Evolutionary conservation across 1,139 yeast species (phyloP), one percentile per base, ranked within the genome.

Genomic region (Yamadazyma jaroonii): DNA sequence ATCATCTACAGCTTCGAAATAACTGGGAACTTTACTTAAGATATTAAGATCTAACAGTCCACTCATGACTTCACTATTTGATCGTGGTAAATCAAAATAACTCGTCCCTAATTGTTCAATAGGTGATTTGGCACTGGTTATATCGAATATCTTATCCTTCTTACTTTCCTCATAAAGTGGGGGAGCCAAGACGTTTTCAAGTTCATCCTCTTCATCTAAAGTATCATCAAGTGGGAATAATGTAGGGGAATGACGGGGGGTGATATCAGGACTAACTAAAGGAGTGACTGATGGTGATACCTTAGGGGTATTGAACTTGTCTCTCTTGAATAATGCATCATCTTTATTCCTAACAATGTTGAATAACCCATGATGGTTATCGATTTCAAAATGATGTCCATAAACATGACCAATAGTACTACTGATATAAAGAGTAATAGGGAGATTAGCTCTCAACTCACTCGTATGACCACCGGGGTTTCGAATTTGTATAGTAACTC

Each of bases 391-490:
- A 40, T 68, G 74, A 31, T 77, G 60, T 0, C 83, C 85, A 23
- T 65, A 55, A 31, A 78, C 72, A 28, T 64, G 64, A 4, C 81
- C 80, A 15, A 57, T 41, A 34, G 67, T 67, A 3, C 84, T 77
- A 36, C 81, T 77, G 7, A 80, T 64, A 51, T 79, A 84, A 6
- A 84, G 55, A 27, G 64, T 67, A 2, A 84, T 65, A 0, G 90
- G 89, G 35, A 84, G 59, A 32, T 83, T 79, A 3, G 89, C 86
- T 32, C 87, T 62, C 23, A 83, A 59, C 57, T 84, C 90, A 42
- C 85, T 79, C 6, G 75, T 66, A 51, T 80, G 85, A 2, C 87
- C 86, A 43, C 74, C 79, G 2, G 76, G 65, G 51, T 82, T 83
- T 22, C 72, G 63, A 32, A 84, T 56, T 38, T 75, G 76, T 20